These are phyloP conservation scores for Calycina herbarum DNA, from an alignment of 2,329 filamentous ascomycete genomes.

Conservation along the genomic window DNA sequence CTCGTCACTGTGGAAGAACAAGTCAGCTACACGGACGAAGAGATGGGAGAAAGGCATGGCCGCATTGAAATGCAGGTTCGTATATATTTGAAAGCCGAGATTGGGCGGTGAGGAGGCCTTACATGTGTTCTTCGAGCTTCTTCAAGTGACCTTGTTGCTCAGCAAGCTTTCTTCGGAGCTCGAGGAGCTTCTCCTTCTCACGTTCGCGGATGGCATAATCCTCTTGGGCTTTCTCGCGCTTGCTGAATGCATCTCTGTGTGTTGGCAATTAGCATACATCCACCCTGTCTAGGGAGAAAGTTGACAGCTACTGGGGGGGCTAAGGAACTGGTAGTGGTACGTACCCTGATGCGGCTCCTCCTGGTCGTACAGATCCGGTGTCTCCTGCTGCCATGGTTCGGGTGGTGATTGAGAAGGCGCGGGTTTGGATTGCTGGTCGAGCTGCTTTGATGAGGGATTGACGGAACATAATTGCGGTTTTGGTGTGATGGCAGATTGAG, in stretches of 20 bases:
- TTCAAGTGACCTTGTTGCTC: slow-evolving; percentile 83
- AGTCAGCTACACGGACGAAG: slow-evolving; percentile 8
- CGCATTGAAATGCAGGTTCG: neutral
- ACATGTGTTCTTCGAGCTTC: slow-evolving; percentile 87
- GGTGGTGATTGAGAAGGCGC: slow-evolving; percentile 48
- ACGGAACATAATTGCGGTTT: slow-evolving; percentile 61
- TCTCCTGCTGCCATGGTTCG: slow-evolving; percentile 66
- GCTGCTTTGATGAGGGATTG: slow-evolving; percentile 55
- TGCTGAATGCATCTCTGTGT: slow-evolving; percentile 83
- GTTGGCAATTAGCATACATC: slow-evolving; percentile 2
- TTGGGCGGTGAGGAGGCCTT: slow-evolving; percentile 38
- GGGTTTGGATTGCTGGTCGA: slow-evolving; percentile 46
- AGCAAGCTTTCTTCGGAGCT: slow-evolving; percentile 70
- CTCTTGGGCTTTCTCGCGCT: slow-evolving; percentile 85
- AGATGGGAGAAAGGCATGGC: neutral
- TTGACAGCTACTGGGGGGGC: neutral
- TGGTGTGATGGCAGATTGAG: slow-evolving; percentile 17
- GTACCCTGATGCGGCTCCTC: slow-evolving; percentile 27
- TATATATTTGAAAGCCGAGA: neutral
- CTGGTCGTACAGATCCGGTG: slow-evolving; percentile 35
- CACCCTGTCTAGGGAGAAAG: neutral
- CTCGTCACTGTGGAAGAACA: slow-evolving; percentile 60
- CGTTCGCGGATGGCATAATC: slow-evolving; percentile 81
- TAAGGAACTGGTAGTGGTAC: slow-evolving; percentile 13
- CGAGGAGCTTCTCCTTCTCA: slow-evolving; percentile 85